Percentiles rank a stretch among this genome's conserved stretches.
These are phyloP conservation scores for Colletotrichum coccodes DNA, from an alignment of 2,329 filamentous ascomycete species.

Conservation along the genomic window DNA sequence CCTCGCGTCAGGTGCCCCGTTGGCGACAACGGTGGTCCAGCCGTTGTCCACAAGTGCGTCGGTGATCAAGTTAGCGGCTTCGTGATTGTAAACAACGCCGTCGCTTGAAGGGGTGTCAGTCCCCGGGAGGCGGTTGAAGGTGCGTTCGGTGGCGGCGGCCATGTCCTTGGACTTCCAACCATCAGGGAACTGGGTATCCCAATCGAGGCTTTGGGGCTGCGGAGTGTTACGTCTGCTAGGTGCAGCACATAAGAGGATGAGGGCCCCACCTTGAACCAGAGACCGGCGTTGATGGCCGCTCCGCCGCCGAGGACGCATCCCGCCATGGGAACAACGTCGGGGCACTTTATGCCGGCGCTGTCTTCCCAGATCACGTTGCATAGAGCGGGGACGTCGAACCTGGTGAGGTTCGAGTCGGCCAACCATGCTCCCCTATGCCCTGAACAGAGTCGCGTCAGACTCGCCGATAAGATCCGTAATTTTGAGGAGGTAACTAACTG, in stretches of 20 bases:
- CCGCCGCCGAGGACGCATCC: constrained; percentile 49
- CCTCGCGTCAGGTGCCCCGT: background rate
- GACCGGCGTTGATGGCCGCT: constrained; percentile 40
- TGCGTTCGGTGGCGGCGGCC: constrained; percentile 32
- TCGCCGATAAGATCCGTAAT: background rate
- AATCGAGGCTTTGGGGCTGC: constrained; percentile 42
- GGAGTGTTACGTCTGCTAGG: constrained; percentile 24
- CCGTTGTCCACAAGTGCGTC: background rate
- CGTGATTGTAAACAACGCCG: background rate
- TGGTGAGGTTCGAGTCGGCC: constrained; percentile 39
- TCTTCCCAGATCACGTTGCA: constrained; percentile 35
- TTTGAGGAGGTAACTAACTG: background rate
- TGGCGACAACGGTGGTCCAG: background rate
- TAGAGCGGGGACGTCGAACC: constrained; percentile 41
- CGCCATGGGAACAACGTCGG: constrained; percentile 44
- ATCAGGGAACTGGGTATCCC: constrained; percentile 39
- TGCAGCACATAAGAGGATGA: constrained; percentile 35
- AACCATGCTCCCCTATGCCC: background rate
- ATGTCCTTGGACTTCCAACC: constrained; percentile 41
- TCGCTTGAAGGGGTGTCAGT: background rate
- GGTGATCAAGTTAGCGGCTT: background rate
- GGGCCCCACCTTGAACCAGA: background rate
- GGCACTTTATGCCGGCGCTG: constrained; percentile 40
- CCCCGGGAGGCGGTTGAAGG: background rate
- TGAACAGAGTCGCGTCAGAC: background rate